Base-by-base conservation (phyloP, 2,329 filamentous ascomycete species). In the Cercospora sp. region DNA sequence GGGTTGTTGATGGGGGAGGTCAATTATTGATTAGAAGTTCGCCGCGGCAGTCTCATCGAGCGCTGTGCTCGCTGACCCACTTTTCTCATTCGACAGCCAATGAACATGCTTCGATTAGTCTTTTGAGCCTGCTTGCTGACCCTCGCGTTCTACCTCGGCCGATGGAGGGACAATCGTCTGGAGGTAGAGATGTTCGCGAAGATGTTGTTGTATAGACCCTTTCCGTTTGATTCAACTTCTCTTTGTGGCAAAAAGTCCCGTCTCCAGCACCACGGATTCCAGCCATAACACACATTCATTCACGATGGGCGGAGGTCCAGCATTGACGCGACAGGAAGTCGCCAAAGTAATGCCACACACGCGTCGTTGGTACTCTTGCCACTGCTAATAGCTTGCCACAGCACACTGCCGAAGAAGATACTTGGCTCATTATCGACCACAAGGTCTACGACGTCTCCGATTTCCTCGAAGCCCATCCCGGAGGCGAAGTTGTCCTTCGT, bases 401-500 rank as follows among this genome's bases (percentile, higher is more conserved):
- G 79, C 90, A 94, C 83, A 92, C 89, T 79, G 88, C 86, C 66
- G 88, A 91, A 60, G 90, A 93, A 72, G 90, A 89, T 71, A 83
- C 92, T 67, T 94, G 92, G 90, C 90, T 91, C 80, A 90, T 97
- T 76, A 89, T 97, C 80, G 92, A 97, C 83, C 89, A 91, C 81
- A 90, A 89, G 75, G 91, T 96, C 77, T 97, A 96, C 84, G 91
- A 97, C 80, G 86, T 94, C 12, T 90, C 89, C 69, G 92, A 96
- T 72, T 97, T 96, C 79, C 80, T 93, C 73, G 91, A 95, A 77
- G 92, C 91, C 23, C 93, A 97, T 76, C 93, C 93, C 0, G 92
- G 92, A 73, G 93, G 92, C 75, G 88, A 89, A 75, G 89, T 91
- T 53, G 92, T 96, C 26, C 87, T 96, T 42, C 85, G 87, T 64